These are phyloP conservation scores for Lactifluus piperatus DNA, from an alignment of 768 basidiomycete genomes.

Conservation along the genomic window DNA sequence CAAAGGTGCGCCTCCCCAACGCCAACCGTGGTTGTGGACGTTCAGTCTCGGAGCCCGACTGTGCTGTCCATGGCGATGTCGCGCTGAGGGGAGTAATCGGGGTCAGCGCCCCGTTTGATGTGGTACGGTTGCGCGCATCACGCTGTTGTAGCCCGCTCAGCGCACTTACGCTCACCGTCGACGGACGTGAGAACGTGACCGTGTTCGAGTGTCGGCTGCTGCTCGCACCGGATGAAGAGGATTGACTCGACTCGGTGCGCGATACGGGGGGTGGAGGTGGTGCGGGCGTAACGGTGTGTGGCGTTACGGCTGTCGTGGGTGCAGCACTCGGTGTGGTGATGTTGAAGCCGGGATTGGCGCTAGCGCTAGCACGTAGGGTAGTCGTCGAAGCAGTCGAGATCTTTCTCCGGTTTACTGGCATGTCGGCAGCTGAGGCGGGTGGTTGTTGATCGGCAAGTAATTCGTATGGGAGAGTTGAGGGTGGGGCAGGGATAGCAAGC, in stretches of 20 bases:
- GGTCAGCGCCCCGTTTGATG: constrained; percentile 29
- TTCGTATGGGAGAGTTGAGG: constrained; percentile 55
- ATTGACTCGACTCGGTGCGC: constrained; percentile 42
- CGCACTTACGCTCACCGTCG: constrained; percentile 44
- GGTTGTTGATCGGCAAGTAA: constrained; percentile 26
- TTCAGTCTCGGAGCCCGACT: constrained; percentile 45
- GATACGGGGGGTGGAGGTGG: constrained; percentile 28
- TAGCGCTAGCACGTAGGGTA: constrained; percentile 37
- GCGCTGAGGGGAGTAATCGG: constrained; percentile 27
- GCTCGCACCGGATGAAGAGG: constrained; percentile 23
- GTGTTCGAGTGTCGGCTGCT: constrained; percentile 27
- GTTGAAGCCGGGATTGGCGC: constrained; percentile 36
- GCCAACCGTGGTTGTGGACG: constrained; percentile 31
- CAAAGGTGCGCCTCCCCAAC: constrained; percentile 29
- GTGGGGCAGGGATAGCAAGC: constrained; percentile 47
- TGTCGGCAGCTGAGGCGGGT: constrained; percentile 22
- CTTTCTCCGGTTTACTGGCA: constrained; percentile 30
- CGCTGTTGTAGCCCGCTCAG: constrained; percentile 50
- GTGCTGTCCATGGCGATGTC: constrained; percentile 29
- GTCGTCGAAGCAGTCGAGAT: constrained; percentile 35
- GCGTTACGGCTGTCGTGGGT: constrained; percentile 53
- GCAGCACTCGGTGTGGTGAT: constrained; percentile 44
- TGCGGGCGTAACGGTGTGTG: constrained; percentile 47
- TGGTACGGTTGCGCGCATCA: constrained; percentile 31
- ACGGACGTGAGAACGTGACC: constrained; percentile 60